Percentiles rank a stretch among this genome's conserved stretches.
phyloP scores from a whole-genome alignment of 192 early-diverging fungal species.

The Coemansia sp. region DNA sequence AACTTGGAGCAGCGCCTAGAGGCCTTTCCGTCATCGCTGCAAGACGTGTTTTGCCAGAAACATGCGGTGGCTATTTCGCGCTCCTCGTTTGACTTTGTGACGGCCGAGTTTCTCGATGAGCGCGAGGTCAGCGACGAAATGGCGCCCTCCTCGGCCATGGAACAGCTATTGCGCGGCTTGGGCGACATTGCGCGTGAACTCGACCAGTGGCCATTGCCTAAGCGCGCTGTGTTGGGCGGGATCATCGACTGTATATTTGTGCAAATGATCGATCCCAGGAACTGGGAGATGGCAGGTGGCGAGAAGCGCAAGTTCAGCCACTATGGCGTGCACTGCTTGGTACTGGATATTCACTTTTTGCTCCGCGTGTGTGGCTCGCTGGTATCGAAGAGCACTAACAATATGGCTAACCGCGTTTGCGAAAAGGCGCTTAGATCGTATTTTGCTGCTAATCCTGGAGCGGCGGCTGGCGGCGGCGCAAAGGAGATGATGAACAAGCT shows the following conservation, averaged over 20 bases:
- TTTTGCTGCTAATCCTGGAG: constrained; percentile 21
- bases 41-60: constrained; percentile 59
- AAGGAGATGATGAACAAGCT: constrained; percentile 51
- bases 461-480: neutral
- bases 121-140: constrained; percentile 37
- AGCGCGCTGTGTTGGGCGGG: constrained; percentile 45
- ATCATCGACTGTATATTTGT: constrained; percentile 57
- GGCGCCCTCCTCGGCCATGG: constrained; percentile 46
- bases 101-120: constrained; percentile 29
- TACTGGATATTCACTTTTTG: constrained; percentile 57
- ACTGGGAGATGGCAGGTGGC: constrained; percentile 46
- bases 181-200: constrained; percentile 45
- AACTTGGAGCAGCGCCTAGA: constrained; percentile 57
- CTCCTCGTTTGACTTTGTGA: constrained; percentile 48
- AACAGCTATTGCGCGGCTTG: constrained; percentile 30
- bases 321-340: constrained; percentile 52
- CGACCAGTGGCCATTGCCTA: constrained; percentile 53
- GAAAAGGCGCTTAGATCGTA: constrained; percentile 56
- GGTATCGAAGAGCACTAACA: constrained; percentile 55
- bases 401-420: constrained; percentile 58
- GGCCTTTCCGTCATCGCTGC: constrained; percentile 51
- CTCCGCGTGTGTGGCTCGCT: constrained; percentile 56
- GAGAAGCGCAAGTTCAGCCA: constrained; percentile 46
- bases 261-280: constrained; percentile 48
- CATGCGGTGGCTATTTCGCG: constrained; percentile 38